phyloP scores from a whole-genome alignment of 2,329 filamentous ascomycete genomes.

The Aspergillus quadrilineatus region DNA sequence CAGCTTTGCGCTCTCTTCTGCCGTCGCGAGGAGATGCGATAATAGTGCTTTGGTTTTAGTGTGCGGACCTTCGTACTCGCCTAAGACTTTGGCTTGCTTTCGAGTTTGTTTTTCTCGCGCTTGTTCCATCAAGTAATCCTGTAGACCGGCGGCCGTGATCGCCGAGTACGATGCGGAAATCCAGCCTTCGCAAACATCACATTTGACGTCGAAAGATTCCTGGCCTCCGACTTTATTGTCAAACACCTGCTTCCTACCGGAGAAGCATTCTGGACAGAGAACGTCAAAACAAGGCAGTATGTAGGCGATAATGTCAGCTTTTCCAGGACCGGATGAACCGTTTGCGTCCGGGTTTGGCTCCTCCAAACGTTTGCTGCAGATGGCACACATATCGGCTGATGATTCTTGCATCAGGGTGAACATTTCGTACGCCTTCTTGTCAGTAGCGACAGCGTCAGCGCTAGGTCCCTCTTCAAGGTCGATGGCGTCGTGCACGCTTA shows the following conservation, averaged over 20 bases:
- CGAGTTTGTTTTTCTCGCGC: slow-evolving; percentile 54
- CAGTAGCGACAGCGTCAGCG: slow-evolving; percentile 55
- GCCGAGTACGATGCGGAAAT: slow-evolving; percentile 66
- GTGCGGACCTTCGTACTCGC: slow-evolving; percentile 78
- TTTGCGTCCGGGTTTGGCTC: slow-evolving; percentile 52
- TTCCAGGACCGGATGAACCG: slow-evolving; percentile 50
- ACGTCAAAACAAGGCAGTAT: slow-evolving; percentile 88
- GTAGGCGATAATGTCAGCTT: slow-evolving; percentile 57
- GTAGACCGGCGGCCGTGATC: slow-evolving; percentile 61
- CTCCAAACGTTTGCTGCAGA: slow-evolving; percentile 66
- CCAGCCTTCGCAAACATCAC: slow-evolving; percentile 66
- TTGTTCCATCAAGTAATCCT: slow-evolving; percentile 54
- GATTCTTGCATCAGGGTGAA: slow-evolving; percentile 81
- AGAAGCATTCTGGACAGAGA: slow-evolving; percentile 73
- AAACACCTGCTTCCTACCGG: slow-evolving; percentile 57
- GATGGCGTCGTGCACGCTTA: slow-evolving; percentile 82
- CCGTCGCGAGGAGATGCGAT: slow-evolving; percentile 66
- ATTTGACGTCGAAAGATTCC: slow-evolving; percentile 52
- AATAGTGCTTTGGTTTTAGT: slow-evolving; percentile 87
- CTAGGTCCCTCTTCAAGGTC: slow-evolving; percentile 80
- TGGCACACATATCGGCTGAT: slow-evolving; percentile 69
- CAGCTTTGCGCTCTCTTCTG: slow-evolving; percentile 52
- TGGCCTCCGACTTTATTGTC: slow-evolving; percentile 43
- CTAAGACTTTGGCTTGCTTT: slow-evolving; percentile 60
- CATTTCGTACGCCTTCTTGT: slow-evolving; percentile 79